Evolutionary conservation across 2,329 filamentous ascomycete species (phyloP).

Genomic region (Aspergillus felis): DNA sequence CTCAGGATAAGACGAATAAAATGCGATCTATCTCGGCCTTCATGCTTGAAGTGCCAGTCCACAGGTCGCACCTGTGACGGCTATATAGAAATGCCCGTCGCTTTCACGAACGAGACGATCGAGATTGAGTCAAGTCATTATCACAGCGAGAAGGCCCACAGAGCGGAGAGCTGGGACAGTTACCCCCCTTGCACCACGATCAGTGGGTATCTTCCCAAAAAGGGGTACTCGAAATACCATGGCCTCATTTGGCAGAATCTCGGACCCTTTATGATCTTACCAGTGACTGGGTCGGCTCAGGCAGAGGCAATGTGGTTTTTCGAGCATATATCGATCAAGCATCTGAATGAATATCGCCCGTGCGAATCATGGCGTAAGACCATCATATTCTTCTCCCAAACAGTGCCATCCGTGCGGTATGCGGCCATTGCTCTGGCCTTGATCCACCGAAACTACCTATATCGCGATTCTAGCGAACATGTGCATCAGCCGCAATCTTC

Average conservation of each 20-base stretch:
- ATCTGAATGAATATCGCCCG: slow-evolving; percentile 28
- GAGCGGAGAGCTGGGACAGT: slow-evolving; percentile 10
- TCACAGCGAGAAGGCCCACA: no score
- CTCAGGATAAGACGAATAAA: slow-evolving; percentile 37
- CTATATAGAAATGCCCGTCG: slow-evolving; percentile 20
- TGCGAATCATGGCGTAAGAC: slow-evolving; percentile 31
- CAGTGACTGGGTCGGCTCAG: slow-evolving; percentile 4
- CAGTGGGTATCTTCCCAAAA: neutral
- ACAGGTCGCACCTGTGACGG: slow-evolving; percentile 40
- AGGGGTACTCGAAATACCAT: neutral
- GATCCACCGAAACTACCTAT: slow-evolving; percentile 22
- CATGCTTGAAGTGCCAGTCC: slow-evolving; percentile 35
- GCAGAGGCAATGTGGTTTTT: slow-evolving; percentile 16
- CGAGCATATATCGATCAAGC: slow-evolving; percentile 11
- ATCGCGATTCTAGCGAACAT: slow-evolving; percentile 9
- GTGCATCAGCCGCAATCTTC: slow-evolving; percentile 1
- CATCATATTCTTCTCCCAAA: slow-evolving; percentile 34
- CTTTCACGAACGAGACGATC: no score
- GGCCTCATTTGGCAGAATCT: slow-evolving; percentile 3
- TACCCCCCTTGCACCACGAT: neutral
- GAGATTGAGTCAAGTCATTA: no score
- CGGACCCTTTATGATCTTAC: slow-evolving; percentile 9
- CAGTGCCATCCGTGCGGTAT: slow-evolving; percentile 30
- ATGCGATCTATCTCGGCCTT: slow-evolving; percentile 34
- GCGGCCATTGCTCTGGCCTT: slow-evolving; percentile 27